Base-by-base conservation (phyloP, 2,329 filamentous ascomycete genomes). In the Curvularia hawaiiensis region DNA sequence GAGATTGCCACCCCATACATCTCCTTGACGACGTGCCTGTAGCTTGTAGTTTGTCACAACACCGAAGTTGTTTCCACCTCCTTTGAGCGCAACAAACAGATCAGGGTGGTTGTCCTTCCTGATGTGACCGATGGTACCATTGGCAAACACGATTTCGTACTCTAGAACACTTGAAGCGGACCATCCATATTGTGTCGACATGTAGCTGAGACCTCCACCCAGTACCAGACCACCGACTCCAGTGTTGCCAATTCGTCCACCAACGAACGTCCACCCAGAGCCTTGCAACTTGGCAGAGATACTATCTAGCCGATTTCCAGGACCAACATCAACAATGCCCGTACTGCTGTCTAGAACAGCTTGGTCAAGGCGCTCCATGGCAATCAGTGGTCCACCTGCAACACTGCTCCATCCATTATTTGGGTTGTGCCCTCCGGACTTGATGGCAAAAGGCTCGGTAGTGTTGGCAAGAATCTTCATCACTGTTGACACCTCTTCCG, bases 401-500 rank as follows among this genome's bases (percentile, higher is more conserved):
- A 80, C 78, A 62, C 77, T 80, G 4, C 78, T 76, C 56, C 80
- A 82, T 33, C 78, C 78, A 56, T 79, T 77, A 56, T 80, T 82
- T 1, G 78, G 78, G 55, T 79, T 78, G 64, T 82, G 80, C 0
- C 79, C 79, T 8, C 83, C 83, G 10, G 80, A 78, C 67, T 83
- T 56, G 31, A 52, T 12, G 18, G 53, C 53, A 18, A 56, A 56
- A 5, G 79, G 79, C 33, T 79, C 70, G 8, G 76, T 78, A 1
- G 58, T 68, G 45, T 66, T 66, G 22, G 60, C 56, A 12, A 87
- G 77, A 30, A 82, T 75, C 26, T 77, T 78, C 46, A 88, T 77
- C n/a, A 84, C 78, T 10, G 78, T 76, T 0, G 83, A 78, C 38
- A 87, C 83, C 64, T 87, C 82, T 16, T 79, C 71, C 0, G 79